Evolutionary conservation across 306 rosid species (phyloP).

Genomic region (Arachis stenosperma): DNA sequence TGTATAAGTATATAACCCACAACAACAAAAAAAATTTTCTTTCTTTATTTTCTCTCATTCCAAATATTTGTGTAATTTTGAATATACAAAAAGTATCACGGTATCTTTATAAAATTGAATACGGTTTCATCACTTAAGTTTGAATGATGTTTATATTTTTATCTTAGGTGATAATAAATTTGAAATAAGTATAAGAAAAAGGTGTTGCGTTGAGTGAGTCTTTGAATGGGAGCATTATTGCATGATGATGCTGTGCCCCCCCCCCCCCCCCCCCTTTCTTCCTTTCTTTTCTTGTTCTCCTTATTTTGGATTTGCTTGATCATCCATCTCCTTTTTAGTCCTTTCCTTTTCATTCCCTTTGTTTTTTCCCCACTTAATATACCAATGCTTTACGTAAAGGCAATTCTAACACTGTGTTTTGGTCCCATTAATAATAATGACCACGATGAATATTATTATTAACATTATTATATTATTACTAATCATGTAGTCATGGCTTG

Average conservation of each 20-base stretch:
- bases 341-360: conserved; percentile 26
- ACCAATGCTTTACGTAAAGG: conserved; percentile 39
- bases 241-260: neutral
- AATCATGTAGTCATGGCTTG: neutral
- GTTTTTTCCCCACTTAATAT: neutral
- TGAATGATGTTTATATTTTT: no score
- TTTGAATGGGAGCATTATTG: neutral
- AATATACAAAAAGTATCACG: no score
- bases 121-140: no score
- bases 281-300: neutral
- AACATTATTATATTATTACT: no score
- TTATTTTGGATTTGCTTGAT: conserved; percentile 7
- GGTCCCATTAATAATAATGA: conserved; percentile 27
- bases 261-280: no score
- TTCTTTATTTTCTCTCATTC: no score
- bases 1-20: no score
- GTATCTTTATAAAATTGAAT: no score
- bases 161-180: no score
- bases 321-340: conserved; percentile 24
- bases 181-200: no score
- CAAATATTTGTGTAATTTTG: no score
- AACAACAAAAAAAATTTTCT: no score
- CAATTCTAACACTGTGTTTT: conserved; percentile 6
- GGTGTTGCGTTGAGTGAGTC: neutral
- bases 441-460: neutral